phyloP scores from a whole-genome alignment of 2,329 filamentous ascomycete genomes.

The Colletotrichum graminicola region DNA sequence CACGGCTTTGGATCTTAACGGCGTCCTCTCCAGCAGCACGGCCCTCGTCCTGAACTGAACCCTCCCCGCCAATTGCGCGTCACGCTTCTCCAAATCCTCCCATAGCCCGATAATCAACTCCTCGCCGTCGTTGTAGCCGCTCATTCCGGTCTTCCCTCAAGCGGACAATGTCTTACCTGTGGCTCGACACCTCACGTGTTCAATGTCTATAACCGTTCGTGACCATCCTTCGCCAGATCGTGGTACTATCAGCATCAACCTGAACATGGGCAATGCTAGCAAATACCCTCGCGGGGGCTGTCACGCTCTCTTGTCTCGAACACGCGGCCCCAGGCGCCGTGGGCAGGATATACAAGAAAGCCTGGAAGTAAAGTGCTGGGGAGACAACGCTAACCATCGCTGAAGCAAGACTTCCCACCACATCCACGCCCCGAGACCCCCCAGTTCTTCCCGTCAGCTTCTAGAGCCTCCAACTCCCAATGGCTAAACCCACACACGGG shows the following conservation, averaged over 20 bases:
- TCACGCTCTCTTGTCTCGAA: conserved; percentile 20
- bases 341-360: background rate
- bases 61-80: conserved; percentile 8
- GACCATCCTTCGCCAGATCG: conserved; percentile 10
- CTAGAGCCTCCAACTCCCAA: background rate
- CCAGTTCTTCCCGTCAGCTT: background rate
- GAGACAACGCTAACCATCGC: conserved; percentile 4
- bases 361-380: background rate
- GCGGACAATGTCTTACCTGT: conserved; percentile 8
- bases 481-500: conserved; percentile 7
- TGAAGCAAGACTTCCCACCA: background rate
- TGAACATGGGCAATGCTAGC: conserved; percentile 13
- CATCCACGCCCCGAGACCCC: background rate
- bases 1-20: conserved; percentile 40
- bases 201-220: background rate
- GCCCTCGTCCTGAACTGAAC: conserved; percentile 22
- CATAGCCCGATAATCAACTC: background rate
- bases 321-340: conserved; percentile 9
- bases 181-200: conserved; percentile 27
- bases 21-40: conserved; percentile 36
- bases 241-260: conserved; percentile 1
- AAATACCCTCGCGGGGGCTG: background rate
- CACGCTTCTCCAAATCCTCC: background rate
- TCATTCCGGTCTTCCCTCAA: background rate
- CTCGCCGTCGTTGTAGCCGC: background rate